These are phyloP conservation scores for Solanum microdontum DNA, from an alignment of 257 asterid species.

Conservation along the genomic window DNA sequence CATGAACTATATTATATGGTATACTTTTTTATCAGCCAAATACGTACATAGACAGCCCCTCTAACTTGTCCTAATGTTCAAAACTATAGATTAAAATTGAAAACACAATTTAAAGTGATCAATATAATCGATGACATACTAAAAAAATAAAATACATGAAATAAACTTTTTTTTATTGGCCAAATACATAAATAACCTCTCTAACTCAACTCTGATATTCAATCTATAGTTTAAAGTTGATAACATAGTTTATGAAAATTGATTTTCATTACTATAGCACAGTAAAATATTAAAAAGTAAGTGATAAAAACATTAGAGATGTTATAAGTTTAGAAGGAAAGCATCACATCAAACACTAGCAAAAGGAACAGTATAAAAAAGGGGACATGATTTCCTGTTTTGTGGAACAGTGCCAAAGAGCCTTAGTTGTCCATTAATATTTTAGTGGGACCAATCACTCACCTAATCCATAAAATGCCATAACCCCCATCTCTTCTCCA, in stretches of 20 bases:
- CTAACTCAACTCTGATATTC: neutral
- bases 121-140: too few species aligned
- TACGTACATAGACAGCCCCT: neutral
- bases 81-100: neutral
- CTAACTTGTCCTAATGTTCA: neutral
- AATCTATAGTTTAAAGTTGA: neutral
- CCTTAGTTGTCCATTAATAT: conserved; percentile 37
- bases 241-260: neutral
- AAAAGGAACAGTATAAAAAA: neutral
- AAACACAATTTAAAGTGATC: too few species aligned
- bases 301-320: neutral
- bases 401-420: conserved; percentile 22
- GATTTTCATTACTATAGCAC: neutral
- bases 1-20: neutral
- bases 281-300: neutral
- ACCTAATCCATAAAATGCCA: conserved; percentile 30
- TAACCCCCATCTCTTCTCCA: conserved; percentile 7
- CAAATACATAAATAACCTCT: neutral
- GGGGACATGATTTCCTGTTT: conserved; percentile 21
- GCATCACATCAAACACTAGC: conserved; percentile 2
- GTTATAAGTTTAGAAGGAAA: neutral
- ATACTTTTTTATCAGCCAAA: neutral
- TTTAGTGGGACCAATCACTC: conserved; percentile 20
- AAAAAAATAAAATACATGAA: too few species aligned
- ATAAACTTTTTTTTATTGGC: too few species aligned